Conservation (phyloP, 2,329 filamentous ascomycete species). For the Diatrype stigma region DNA sequence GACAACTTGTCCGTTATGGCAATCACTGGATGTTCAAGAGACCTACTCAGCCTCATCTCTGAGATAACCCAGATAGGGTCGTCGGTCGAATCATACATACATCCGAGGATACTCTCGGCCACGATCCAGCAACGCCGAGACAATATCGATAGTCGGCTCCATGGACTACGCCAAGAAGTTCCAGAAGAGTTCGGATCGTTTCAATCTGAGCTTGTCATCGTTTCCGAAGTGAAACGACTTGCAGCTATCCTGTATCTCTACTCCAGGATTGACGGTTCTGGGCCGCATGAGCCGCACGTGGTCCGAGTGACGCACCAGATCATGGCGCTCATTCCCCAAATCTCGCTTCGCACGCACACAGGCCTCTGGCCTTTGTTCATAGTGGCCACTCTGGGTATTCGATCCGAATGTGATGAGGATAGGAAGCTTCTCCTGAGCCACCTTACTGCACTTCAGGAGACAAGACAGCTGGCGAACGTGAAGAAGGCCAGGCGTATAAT, state of each 20-base stretch:
- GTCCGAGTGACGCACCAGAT: conserved; percentile 17
- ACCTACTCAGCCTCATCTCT: conserved; percentile 13
- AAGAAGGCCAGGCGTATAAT: conserved; percentile 27
- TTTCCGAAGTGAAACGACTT: conserved; percentile 23
- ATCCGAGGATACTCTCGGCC: neutral
- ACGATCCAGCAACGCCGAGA: conserved; percentile 10
- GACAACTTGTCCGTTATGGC: conserved; percentile 10
- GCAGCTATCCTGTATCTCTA: conserved; percentile 26
- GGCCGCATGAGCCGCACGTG: conserved; percentile 21
- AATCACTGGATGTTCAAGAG: conserved; percentile 13
- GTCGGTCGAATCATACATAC: neutral
- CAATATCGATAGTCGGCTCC: conserved; percentile 11
- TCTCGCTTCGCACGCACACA: conserved; percentile 23
- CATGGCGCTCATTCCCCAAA: conserved; percentile 16
- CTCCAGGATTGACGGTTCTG: conserved; percentile 19
- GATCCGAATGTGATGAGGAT: conserved; percentile 21
- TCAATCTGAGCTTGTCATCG: conserved; percentile 7
- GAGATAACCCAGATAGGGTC: conserved; percentile 14
- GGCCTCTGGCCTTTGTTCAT: conserved; percentile 27
- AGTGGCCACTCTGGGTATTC: conserved; percentile 24
- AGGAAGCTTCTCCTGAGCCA: conserved; percentile 18
- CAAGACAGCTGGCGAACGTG: conserved; percentile 26
- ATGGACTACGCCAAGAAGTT: conserved; percentile 9
- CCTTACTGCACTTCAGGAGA: conserved; percentile 21
- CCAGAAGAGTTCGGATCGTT: conserved; percentile 6